phyloP scores from a whole-genome alignment of 371 early-diverging fungal species.

The Actinomucor elegans region DNA sequence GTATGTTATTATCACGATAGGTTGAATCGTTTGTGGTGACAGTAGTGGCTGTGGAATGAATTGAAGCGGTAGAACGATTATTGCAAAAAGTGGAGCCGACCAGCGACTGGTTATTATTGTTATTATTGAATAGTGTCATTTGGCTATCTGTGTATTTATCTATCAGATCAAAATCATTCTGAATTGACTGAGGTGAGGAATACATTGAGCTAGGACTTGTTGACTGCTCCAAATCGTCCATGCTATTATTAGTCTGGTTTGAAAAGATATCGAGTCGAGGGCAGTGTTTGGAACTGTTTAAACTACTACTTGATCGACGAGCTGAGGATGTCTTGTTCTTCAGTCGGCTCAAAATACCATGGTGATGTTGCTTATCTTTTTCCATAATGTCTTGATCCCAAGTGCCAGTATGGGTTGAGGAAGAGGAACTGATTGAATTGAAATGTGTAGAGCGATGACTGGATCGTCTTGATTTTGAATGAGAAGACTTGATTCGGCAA shows the following conservation, averaged over 20 bases:
- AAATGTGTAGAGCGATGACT: neutral
- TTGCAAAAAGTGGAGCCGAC: conserved; percentile 1
- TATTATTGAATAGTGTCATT: conserved; percentile 5
- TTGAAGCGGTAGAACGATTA: neutral
- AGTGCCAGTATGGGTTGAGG: neutral
- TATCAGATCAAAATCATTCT: neutral
- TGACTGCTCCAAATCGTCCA: neutral
- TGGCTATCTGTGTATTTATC: conserved; percentile 15
- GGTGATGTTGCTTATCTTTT: neutral
- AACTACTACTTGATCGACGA: neutral
- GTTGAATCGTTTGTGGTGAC: neutral
- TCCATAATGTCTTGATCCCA: neutral
- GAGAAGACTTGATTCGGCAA: neutral
- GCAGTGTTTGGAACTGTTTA: neutral
- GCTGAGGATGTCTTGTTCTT: conserved; percentile 1
- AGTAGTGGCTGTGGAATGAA: neutral
- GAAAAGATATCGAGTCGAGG: neutral
- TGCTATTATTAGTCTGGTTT: too few species aligned
- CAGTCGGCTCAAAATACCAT: conserved; percentile 1
- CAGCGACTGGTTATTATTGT: neutral
- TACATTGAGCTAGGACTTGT: neutral
- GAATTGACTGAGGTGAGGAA: neutral
- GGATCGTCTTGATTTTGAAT: neutral
- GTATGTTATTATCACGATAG: neutral
- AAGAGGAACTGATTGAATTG: neutral